These are phyloP conservation scores for Alternaria sp. DNA, from an alignment of 2,329 filamentous ascomycete species.

Conservation along the genomic window DNA sequence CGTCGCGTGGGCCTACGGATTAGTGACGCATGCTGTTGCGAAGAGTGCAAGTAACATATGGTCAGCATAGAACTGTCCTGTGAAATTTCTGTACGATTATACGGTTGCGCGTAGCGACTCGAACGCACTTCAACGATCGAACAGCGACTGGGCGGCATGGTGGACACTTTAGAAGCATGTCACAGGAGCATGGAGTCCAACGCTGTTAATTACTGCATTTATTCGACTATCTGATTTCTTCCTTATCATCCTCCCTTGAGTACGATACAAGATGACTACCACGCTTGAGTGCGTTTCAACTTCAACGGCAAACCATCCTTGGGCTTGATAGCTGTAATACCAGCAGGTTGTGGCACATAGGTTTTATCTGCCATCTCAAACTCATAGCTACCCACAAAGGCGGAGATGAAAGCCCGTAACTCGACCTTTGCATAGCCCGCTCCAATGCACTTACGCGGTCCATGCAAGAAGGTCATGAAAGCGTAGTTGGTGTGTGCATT, in stretches of 20 bases:
- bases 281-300: neutral
- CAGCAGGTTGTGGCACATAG: neutral
- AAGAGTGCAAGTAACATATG: neutral
- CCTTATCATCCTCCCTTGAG: neutral
- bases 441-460: neutral
- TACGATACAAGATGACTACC: neutral
- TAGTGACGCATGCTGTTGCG: neutral
- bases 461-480: conserved; percentile 1
- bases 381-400: neutral
- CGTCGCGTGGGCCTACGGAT: neutral
- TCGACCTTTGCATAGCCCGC: neutral
- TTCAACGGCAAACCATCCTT: neutral
- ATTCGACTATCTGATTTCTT: neutral
- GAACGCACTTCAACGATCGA: neutral
- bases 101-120: neutral
- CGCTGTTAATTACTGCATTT: neutral
- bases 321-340: neutral
- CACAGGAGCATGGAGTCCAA: neutral
- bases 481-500: neutral
- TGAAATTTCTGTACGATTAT: neutral
- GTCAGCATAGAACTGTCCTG: neutral
- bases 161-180: neutral
- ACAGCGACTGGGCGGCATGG: neutral
- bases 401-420: neutral
- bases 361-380: neutral